Base-by-base conservation (phyloP, 352 stramenopile genomes). In the Plasmopara halstedii region DNA sequence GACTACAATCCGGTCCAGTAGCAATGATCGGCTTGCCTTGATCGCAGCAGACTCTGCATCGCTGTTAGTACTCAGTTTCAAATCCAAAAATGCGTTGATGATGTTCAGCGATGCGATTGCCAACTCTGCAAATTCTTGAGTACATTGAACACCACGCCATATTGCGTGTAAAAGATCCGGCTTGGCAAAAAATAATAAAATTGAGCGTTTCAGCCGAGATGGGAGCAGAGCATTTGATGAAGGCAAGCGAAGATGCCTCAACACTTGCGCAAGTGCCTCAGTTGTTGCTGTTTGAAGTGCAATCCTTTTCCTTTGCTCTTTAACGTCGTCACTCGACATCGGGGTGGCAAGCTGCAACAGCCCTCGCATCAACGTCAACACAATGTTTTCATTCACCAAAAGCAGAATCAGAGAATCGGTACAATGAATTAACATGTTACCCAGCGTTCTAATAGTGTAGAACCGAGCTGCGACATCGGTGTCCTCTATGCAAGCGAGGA, bases 391-490 rank as follows among this genome's bases (percentile, higher is more conserved):
- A 22, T 50, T 73, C 18, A 85, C 51, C 10, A 87, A 36, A 4
- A 21, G 55, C 4, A 38, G 33, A 15, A 80, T 48, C 19, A 79
- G 15, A 6, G 15, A 37, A 29, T 73, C 58, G 0, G 56, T 27
- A 13, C 62, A 55, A 31, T 72, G 68, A n/a, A 73, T 69, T 0
- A 92, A 62, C 48, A 85, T 74, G 21, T 92, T 92, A 34, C 53
- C 66, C 0, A 89, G 25, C 3, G 77, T 70, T 31, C 70, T 66
- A 8, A 69, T 53, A 3, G 75, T 70, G 23, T 87, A 89, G 38
- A 85, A 78, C 1, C 69, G 59, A 2, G 70, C 45, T 13, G 66
- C 34, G 15, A 65, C 6, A 40, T 89, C 62, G 0, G 49, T 15
- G 36, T 73, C 64, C 9, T 75, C 59, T 6, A 92, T 41, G 17